Percentiles rank a stretch among this genome's conserved stretches.
Conservation (phyloP, 2,329 filamentous ascomycete genomes). For the Septoria linicola region DNA sequence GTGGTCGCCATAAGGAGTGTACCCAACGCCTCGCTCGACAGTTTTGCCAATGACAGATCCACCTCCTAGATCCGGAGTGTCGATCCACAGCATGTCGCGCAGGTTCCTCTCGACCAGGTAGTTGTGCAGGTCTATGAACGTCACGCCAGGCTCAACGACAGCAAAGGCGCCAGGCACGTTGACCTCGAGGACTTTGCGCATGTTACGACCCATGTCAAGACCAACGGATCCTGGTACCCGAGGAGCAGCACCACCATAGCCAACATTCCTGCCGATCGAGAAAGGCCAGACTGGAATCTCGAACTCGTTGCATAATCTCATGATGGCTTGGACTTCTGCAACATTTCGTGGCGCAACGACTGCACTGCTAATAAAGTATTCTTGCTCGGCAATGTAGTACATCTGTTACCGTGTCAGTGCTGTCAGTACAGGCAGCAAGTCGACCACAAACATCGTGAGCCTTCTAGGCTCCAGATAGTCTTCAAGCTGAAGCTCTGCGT, state of each 20-base stretch:
- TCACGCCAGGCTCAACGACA: constrained; percentile 58
- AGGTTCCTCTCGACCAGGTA: constrained; percentile 47
- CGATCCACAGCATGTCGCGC: constrained; percentile 43
- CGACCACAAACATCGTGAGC: constrained; percentile 20
- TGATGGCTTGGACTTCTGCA: constrained; percentile 49
- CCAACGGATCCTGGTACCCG: constrained; percentile 53
- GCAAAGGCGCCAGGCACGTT: constrained; percentile 51
- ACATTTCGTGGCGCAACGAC: constrained; percentile 41
- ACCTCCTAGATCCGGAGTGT: constrained; percentile 51
- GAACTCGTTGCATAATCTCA: constrained; percentile 49
- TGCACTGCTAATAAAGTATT: constrained; percentile 48
- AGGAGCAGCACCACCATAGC: constrained; percentile 57
- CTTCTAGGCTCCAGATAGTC: constrained; percentile 27
- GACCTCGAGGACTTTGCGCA: constrained; percentile 55
- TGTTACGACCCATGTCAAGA: constrained; percentile 53
- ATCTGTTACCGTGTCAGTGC: constrained; percentile 6
- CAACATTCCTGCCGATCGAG: constrained; percentile 52
- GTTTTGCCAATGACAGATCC: constrained; percentile 53
- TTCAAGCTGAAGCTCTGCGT: constrained; percentile 29
- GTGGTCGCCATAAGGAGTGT: constrained; percentile 45
- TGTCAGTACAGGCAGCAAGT: neutral
- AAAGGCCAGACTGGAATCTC: constrained; percentile 52
- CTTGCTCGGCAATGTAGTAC: constrained; percentile 42
- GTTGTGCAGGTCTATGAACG: constrained; percentile 54
- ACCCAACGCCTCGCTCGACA: constrained; percentile 46